A percentile compares a stretch with the other conserved stretches of the same genome.
phyloP scores from a whole-genome alignment of 1,139 yeast species.

The Meyerozyma smithsonii region DNA sequence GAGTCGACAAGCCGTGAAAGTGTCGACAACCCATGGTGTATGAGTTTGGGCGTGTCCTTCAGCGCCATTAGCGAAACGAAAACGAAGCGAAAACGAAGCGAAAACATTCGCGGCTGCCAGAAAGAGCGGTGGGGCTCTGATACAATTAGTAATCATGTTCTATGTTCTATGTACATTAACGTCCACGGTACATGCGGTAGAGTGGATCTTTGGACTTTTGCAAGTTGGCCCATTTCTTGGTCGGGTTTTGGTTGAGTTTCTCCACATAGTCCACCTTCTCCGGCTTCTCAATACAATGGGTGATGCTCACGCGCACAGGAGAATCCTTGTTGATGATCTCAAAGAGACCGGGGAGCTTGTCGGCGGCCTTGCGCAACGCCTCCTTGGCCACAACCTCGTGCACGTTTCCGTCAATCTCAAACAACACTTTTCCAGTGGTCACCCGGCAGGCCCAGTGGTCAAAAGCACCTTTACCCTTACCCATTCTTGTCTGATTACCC shows the following conservation, averaged over 20 bases:
- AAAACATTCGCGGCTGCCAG: too few species aligned
- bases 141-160: neutral
- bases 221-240: slow-evolving; percentile 54
- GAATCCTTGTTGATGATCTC: slow-evolving; percentile 74
- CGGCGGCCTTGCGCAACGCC: slow-evolving; percentile 87
- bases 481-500: slow-evolving; percentile 99
- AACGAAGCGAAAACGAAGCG: neutral
- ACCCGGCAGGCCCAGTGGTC: slow-evolving; percentile 97
- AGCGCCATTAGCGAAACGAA: slow-evolving; percentile 16
- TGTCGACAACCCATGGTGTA: slow-evolving; percentile 23
- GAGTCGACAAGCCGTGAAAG: slow-evolving; percentile 33
- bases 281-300: slow-evolving; percentile 39
- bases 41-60: slow-evolving; percentile 29
- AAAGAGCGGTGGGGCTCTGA: too few species aligned
- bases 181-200: slow-evolving; percentile 53
- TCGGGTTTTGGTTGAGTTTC: slow-evolving; percentile 54
- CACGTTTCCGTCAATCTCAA: slow-evolving; percentile 75
- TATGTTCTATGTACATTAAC: slow-evolving; percentile 22
- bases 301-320: slow-evolving; percentile 68
- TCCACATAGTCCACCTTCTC: slow-evolving; percentile 51
- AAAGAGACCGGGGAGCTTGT: slow-evolving; percentile 86
- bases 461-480: slow-evolving; percentile 98
- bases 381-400: slow-evolving; percentile 91
- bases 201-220: slow-evolving; percentile 46
- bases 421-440: slow-evolving; percentile 89